Evolutionary conservation across 1,139 yeast species (phyloP).

Genomic region (Yamadazyma songkhlaensis): DNA sequence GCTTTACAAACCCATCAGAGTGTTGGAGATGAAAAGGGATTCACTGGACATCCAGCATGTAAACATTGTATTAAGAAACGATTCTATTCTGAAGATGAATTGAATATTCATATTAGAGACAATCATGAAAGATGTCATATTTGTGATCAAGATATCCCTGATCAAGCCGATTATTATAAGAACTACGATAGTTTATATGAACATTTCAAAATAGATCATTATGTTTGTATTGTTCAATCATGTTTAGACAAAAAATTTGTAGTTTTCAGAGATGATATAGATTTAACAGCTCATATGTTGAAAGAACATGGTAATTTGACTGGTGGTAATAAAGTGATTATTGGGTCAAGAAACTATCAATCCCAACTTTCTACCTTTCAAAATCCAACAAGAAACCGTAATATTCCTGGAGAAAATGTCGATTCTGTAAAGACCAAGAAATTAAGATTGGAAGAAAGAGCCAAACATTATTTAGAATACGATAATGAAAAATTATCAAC

Average conservation of each 20-base stretch:
- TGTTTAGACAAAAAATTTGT: constrained; percentile 90
- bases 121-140: constrained; percentile 86
- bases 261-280: constrained; percentile 84
- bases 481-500: constrained; percentile 43
- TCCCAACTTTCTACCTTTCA: constrained; percentile 67
- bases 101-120: constrained; percentile 77
- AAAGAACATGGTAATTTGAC: constrained; percentile 71
- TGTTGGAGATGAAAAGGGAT: constrained; percentile 69
- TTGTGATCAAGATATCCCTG: constrained; percentile 70
- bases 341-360: constrained; percentile 53
- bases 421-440: constrained; percentile 53
- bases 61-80: constrained; percentile 71
- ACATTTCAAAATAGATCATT: constrained; percentile 76
- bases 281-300: constrained; percentile 83
- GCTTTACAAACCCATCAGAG: constrained; percentile 69
- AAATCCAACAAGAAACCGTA: constrained; percentile 6
- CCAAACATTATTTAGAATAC: constrained; percentile 69
- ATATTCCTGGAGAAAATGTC: constrained; percentile 17
- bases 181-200: constrained; percentile 70
- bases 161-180: constrained; percentile 72
- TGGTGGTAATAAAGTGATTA: constrained; percentile 41
- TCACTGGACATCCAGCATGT: constrained; percentile 88
- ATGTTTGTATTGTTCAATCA: constrained; percentile 71
- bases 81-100: constrained; percentile 88
- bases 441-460: constrained; percentile 77